Evolutionary conservation across 2,329 filamentous ascomycete species (phyloP).

Genomic region (Colletotrichum echinochloae): DNA sequence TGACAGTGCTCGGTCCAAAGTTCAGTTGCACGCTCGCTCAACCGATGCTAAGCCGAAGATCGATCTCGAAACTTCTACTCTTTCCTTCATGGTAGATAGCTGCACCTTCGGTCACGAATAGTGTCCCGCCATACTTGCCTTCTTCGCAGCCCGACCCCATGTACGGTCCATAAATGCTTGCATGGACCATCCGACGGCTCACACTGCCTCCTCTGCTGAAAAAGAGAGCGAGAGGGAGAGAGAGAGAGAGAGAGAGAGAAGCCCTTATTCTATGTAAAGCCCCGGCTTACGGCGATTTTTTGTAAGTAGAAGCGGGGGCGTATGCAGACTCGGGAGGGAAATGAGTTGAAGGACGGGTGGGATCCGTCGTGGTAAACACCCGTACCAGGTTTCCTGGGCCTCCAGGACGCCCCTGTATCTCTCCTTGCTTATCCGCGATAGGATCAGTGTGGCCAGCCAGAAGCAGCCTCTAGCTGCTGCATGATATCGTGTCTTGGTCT

Average conservation of each 20-base stretch:
- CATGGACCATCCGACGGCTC: neutral
- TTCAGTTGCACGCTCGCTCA: neutral
- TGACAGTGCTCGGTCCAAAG: neutral
- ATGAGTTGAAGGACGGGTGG: neutral
- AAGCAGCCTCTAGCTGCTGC: neutral
- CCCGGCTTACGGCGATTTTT: neutral
- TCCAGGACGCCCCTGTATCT: neutral
- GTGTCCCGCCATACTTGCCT: neutral
- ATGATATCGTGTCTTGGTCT: too few relatives aligned
- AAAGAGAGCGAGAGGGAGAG: too few relatives aligned
- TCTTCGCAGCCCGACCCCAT: neutral
- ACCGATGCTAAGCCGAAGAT: too few relatives aligned
- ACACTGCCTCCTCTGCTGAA: neutral
- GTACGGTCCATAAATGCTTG: neutral
- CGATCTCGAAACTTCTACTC: neutral
- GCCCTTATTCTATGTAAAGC: neutral
- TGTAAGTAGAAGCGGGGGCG: neutral
- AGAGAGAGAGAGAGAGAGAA: too few relatives aligned
- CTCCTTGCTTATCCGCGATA: neutral
- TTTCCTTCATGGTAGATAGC: neutral
- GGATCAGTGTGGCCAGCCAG: neutral
- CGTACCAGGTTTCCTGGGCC: neutral
- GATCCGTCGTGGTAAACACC: neutral
- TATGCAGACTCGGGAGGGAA: neutral
- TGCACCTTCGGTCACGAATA: neutral